These are phyloP conservation scores for Xylaria sp. DNA, from an alignment of 2,329 filamentous ascomycete genomes.

Conservation along the genomic window DNA sequence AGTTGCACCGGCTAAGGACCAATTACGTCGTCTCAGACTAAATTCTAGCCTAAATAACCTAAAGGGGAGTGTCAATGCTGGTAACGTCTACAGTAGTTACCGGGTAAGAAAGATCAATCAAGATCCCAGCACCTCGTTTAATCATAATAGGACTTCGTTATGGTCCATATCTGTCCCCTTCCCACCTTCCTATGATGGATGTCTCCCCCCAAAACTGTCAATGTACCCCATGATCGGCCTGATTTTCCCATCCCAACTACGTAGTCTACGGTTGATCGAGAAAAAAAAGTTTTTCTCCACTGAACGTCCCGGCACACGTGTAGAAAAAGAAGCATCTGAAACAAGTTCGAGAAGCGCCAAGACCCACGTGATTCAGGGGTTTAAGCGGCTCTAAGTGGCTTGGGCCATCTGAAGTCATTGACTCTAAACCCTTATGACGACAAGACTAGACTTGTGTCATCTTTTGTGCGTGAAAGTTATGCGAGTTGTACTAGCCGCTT, in stretches of 20 bases:
- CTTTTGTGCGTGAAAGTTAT: neutral
- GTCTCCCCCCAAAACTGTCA: neutral
- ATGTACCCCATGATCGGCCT: constrained; percentile 27
- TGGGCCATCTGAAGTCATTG: neutral
- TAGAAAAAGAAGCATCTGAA: constrained; percentile 32
- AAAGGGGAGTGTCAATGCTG: neutral
- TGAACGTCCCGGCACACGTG: constrained; percentile 12
- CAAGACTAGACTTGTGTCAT: neutral
- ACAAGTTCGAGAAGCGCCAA: constrained; percentile 33
- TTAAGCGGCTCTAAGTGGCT: constrained; percentile 16
- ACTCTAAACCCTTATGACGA: neutral
- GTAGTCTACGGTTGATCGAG: constrained; percentile 14
- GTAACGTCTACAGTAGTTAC: neutral
- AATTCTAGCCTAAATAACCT: neutral
- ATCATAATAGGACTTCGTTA: constrained; percentile 13
- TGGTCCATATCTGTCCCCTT: constrained; percentile 6
- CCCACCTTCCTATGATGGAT: neutral
- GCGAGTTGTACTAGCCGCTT: neutral
- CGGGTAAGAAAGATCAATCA: neutral
- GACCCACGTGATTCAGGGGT: constrained; percentile 20
- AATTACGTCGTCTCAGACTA: constrained; percentile 2
- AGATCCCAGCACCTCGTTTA: constrained; percentile 24
- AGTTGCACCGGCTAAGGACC: neutral
- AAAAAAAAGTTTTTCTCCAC: constrained; percentile 1
- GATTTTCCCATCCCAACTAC: neutral